Base-by-base conservation (phyloP, 2,329 filamentous ascomycete genomes). In the Pochonia chlamydosporia region DNA sequence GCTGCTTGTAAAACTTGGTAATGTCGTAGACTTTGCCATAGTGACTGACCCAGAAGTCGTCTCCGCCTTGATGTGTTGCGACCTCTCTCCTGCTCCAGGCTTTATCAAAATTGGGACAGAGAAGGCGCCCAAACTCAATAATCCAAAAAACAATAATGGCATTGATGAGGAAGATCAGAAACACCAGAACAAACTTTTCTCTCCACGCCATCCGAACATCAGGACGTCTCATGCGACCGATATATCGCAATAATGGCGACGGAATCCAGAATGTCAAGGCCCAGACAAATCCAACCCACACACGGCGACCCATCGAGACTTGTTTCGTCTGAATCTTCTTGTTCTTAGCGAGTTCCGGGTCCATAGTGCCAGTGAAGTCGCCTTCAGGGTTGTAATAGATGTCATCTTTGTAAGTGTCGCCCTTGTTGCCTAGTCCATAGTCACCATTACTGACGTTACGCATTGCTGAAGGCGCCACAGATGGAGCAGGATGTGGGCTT, bases 121-220 rank as follows among this genome's bases (percentile, higher is more conserved):
- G 74, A 2, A 99, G 66, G 47, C 78, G 81, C 28, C 92, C 91
- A 57, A 99, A 93, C 33, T 71, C 81, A 53, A 96, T 79, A 57
- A 99, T 96, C 79, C 89, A 96, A 70, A 99, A 99, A 49, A 96
- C 75, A 51, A 99, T 80, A 24, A 80, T 61, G 33, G 63, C 89
- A 67, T 99, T 99, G 55, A 95, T 68, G 11, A 99, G 58, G 25
- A 87, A 63, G 56, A 99, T 97, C 44, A 96, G 59, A 49, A 87
- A 73, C 40, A 91, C 82, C 10, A 99, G 73, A 0, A 93, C 85
- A 10, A 99, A 44, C 68, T 99, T 99, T 62, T 99, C 93, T 66
- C 93, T 81, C 93, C 93, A 99, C 0, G 93, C 93, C 81, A 96
- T 87, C 23, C 93, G 87, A 8, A 99, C 89, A 68, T 99, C 93